A percentile compares a stretch with the other conserved stretches of the same genome.
These are phyloP conservation scores for Botryosphaeria dothidea DNA, from an alignment of 2,329 filamentous ascomycete species.

Conservation along the genomic window DNA sequence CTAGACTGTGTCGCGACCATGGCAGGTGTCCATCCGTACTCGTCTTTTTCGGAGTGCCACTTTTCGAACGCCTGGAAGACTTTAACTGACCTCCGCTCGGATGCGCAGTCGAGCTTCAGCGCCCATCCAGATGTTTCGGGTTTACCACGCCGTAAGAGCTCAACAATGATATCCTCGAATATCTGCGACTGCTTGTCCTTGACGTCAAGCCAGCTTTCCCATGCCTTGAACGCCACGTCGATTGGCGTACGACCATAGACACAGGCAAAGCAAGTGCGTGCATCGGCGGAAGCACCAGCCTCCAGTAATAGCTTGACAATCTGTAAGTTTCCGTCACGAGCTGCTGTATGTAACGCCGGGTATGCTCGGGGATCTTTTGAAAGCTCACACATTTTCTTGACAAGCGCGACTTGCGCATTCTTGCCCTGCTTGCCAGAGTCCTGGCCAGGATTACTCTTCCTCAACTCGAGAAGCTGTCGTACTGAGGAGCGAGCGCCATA, in stretches of 20 bases:
- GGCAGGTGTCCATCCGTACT: background rate
- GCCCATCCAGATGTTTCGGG: background rate
- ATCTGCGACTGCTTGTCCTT: background rate
- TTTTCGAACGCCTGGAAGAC: background rate
- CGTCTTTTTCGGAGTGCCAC: background rate
- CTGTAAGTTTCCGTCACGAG: background rate
- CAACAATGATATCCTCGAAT: background rate
- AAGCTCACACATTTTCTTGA: background rate
- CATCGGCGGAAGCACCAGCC: background rate
- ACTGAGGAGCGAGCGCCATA: background rate
- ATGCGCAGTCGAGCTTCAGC: background rate
- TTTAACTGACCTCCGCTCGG: background rate
- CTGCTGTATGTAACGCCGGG: background rate
- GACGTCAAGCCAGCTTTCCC: background rate
- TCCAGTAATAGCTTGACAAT: background rate
- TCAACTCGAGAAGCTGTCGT: background rate
- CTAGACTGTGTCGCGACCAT: background rate
- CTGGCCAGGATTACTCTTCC: background rate
- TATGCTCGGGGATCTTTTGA: background rate
- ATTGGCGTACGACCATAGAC: background rate
- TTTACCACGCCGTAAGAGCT: background rate
- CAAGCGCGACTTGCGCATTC: too few relatives aligned
- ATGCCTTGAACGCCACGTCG: background rate
- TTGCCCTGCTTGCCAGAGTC: background rate
- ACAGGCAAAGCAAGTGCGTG: background rate